phyloP scores from a whole-genome alignment of 768 basidiomycete genomes.

The Kwoniella dendrophila region DNA sequence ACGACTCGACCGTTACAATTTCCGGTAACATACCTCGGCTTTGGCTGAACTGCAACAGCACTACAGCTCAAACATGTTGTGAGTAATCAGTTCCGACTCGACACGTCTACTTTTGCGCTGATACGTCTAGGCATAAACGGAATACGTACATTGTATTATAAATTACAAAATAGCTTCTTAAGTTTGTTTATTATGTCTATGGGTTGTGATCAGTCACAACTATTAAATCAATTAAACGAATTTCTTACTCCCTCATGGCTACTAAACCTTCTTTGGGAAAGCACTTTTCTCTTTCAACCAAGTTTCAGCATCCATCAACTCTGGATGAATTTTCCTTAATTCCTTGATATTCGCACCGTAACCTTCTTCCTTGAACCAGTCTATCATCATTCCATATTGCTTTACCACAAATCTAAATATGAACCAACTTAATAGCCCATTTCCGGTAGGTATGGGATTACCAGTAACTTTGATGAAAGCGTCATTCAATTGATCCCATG shows the following conservation, averaged over 20 bases:
- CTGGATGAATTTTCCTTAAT: constrained; percentile 10
- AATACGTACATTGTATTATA: too few species aligned
- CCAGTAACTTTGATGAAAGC: constrained; percentile 11
- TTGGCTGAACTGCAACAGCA: too few species aligned
- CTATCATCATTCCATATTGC: constrained; percentile 13
- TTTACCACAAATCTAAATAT: neutral
- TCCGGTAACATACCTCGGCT: too few species aligned
- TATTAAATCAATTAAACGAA: too few species aligned
- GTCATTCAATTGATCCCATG: constrained; percentile 2
- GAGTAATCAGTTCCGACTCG: too few species aligned
- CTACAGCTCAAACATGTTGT: too few species aligned
- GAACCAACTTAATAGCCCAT: neutral
- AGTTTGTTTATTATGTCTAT: too few species aligned
- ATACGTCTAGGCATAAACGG: too few species aligned
- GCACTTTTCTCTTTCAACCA: constrained; percentile 13
- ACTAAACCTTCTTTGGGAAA: neutral
- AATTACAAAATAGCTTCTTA: too few species aligned
- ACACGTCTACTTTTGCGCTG: too few species aligned
- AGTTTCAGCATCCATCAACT: constrained; percentile 6
- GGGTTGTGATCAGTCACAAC: too few species aligned
- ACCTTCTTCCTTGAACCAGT: constrained; percentile 19
- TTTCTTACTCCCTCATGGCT: neutral
- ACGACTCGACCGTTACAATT: too few species aligned
- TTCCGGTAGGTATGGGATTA: neutral
- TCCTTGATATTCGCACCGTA: constrained; percentile 6